Percentiles rank a stretch among this genome's conserved stretches.
These are phyloP conservation scores for Trypanosoma rangeli DNA, from an alignment of 208 protist genomes.

Conservation along the genomic window DNA sequence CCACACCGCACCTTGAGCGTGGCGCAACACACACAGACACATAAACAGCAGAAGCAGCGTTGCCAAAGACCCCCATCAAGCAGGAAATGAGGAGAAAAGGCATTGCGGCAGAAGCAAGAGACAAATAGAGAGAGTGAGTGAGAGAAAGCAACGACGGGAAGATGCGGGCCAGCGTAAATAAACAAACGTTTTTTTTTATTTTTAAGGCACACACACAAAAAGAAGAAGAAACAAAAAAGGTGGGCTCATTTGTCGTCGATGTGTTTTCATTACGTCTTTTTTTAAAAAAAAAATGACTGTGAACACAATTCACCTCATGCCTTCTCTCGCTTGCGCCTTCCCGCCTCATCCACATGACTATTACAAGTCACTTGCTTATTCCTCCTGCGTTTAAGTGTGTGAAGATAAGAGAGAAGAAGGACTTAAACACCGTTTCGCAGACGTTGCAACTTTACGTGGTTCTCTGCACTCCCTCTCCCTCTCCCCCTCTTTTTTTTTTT, in stretches of 20 bases:
- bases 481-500: not conserved
- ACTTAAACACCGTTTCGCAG: slow-evolving; percentile 1
- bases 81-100: not conserved
- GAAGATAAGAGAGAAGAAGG: slow-evolving; percentile 11
- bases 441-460: not conserved
- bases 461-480: not conserved
- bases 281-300: not conserved
- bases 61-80: not conserved
- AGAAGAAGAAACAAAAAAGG: not conserved
- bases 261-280: too few species aligned
- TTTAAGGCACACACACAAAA: too few species aligned
- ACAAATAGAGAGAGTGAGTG: not conserved
- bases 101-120: not conserved
- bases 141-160: too few species aligned
- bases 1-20: not conserved
- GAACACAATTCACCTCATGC: not conserved
- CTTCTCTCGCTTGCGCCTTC: not conserved
- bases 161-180: too few species aligned
- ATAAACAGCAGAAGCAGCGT: not conserved
- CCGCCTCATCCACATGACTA: not conserved
- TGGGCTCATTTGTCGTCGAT: too few species aligned
- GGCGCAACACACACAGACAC: not conserved
- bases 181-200: too few species aligned
- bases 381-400: not conserved
- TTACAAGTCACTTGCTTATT: not conserved